phyloP scores from a whole-genome alignment of 2,329 filamentous ascomycete genomes.

The Fusarium sp. region DNA sequence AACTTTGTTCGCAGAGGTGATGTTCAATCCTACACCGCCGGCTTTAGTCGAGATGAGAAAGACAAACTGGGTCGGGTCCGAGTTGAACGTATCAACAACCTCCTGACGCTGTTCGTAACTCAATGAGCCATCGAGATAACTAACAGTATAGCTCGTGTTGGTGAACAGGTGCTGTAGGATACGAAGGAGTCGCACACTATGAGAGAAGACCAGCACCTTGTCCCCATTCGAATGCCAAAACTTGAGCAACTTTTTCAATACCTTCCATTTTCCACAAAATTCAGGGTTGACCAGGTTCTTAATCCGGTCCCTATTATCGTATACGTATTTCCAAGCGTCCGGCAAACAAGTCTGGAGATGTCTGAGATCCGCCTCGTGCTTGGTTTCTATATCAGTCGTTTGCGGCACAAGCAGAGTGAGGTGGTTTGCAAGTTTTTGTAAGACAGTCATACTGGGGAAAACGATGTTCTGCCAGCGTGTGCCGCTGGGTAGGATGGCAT shows the following conservation, averaged over 20 bases:
- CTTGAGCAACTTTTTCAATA: slow-evolving; percentile 83
- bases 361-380: slow-evolving; percentile 79
- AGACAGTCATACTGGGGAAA: slow-evolving; percentile 82
- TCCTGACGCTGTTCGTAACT: slow-evolving; percentile 83
- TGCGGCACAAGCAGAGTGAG: slow-evolving; percentile 85
- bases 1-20: slow-evolving; percentile 97
- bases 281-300: slow-evolving; percentile 84
- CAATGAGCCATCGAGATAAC: slow-evolving; percentile 88
- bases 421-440: slow-evolving; percentile 93
- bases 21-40: slow-evolving; percentile 93
- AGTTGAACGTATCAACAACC: slow-evolving; percentile 90
- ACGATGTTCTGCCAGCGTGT: slow-evolving; percentile 78
- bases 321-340: slow-evolving; percentile 76
- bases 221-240: slow-evolving; percentile 92
- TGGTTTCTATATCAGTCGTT: slow-evolving; percentile 70
- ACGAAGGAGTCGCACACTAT: slow-evolving; percentile 84
- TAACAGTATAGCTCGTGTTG: slow-evolving; percentile 88
- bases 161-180: slow-evolving; percentile 88
- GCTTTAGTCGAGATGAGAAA: slow-evolving; percentile 96
- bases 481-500: slow-evolving; percentile 65
- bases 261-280: slow-evolving; percentile 97
- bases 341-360: slow-evolving; percentile 80
- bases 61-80: slow-evolving; percentile 85
- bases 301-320: slow-evolving; percentile 79
- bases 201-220: slow-evolving; percentile 95